Conservation (phyloP, 1,139 yeast genomes). For the Dujonia santamariae region DNA sequence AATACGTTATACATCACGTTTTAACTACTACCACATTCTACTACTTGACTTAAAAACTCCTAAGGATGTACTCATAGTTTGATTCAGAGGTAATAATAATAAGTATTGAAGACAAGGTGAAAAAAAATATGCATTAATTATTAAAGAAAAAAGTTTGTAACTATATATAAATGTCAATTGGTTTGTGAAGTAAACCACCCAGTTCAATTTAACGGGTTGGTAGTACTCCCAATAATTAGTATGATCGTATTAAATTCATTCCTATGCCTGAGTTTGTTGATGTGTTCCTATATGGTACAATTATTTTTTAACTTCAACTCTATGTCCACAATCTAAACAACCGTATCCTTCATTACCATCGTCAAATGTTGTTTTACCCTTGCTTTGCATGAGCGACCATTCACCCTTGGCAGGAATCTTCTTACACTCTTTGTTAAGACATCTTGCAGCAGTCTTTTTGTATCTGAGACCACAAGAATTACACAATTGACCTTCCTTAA, state of each 20-base stretch:
- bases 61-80: too few relatives aligned
- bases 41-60: too few relatives aligned
- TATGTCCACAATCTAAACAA: slow-evolving; percentile 67
- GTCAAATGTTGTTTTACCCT: slow-evolving; percentile 47
- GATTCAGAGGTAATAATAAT: too few relatives aligned
- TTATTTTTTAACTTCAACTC: slow-evolving; percentile 39
- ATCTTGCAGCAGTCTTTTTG: slow-evolving; percentile 90
- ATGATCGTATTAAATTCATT: too few relatives aligned
- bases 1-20: too few relatives aligned
- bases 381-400: slow-evolving; percentile 82
- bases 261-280: slow-evolving; percentile 1
- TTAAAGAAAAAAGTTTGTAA: neutral
- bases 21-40: too few relatives aligned
- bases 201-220: too few relatives aligned
- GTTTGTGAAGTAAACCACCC: too few relatives aligned
- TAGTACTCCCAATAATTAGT: too few relatives aligned
- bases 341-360: slow-evolving; percentile 48
- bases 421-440: slow-evolving; percentile 70
- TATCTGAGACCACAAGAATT: slow-evolving; percentile 94
- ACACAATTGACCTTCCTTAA: slow-evolving; percentile 86
- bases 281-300: too few relatives aligned
- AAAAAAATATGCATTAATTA: too few relatives aligned
- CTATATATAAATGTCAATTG: slow-evolving; percentile 1
- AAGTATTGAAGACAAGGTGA: too few relatives aligned
- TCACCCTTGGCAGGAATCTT: slow-evolving; percentile 96